Conservation (phyloP, 208 protist species). For the Blechomonas ayalai region DNA sequence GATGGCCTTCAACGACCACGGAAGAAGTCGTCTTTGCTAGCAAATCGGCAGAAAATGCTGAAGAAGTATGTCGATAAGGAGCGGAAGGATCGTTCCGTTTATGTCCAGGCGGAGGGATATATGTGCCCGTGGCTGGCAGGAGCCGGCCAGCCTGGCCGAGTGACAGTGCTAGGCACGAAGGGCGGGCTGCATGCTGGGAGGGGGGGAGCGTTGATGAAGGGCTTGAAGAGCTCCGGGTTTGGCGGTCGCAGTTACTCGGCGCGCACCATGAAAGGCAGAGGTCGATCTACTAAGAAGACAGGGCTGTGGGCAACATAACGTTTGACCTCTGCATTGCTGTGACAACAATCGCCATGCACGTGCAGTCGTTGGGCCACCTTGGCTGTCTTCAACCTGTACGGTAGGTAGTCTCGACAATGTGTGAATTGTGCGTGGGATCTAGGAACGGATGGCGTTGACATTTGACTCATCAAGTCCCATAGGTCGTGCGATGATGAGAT, state of each 20-base stretch:
- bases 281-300: conserved; percentile 75
- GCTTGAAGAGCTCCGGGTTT: conserved; percentile 67
- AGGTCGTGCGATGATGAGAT: no score
- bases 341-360: no score
- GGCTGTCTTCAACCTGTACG: no score
- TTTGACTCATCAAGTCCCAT: no score
- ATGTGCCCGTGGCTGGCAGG: conserved; percentile 83
- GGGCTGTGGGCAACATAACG: conserved; percentile 74
- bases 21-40: conserved; percentile 30
- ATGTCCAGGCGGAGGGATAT: conserved; percentile 84
- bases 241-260: conserved; percentile 80
- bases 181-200: conserved; percentile 6
- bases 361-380: no score
- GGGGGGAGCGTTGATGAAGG: conserved; percentile 48
- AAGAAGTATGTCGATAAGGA: conserved; percentile 59
- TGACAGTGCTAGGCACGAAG: conserved; percentile 29
- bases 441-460: no score
- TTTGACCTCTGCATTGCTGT: neutral
- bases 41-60: conserved; percentile 40
- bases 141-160: conserved; percentile 16
- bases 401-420: no score
- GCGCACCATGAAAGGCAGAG: conserved; percentile 59
- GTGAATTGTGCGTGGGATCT: no score
- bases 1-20: conserved; percentile 2
- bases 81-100: conserved; percentile 67